Evolutionary conservation across 345 rosid species (phyloP).

Genomic region (Reutealis trisperma): DNA sequence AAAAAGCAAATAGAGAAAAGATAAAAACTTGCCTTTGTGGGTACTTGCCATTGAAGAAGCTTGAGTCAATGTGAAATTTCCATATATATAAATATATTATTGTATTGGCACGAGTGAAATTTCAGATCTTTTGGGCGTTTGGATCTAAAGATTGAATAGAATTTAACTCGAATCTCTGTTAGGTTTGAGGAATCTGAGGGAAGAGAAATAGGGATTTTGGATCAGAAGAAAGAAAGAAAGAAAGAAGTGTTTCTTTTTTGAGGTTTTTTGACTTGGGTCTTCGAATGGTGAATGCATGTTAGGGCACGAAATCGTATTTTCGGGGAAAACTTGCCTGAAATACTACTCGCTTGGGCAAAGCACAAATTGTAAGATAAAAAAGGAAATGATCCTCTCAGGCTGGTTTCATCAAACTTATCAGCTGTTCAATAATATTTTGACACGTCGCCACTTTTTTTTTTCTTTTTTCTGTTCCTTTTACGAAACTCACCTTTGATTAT

Average conservation of each 20-base stretch:
- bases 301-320: slow-evolving; percentile 18
- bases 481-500: background rate
- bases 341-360: background rate
- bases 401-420: background rate
- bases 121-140: slow-evolving; percentile 24
- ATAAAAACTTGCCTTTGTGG: slow-evolving; percentile 54
- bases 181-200: slow-evolving; percentile 31
- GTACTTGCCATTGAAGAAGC: slow-evolving; percentile 49
- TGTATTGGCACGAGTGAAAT: background rate
- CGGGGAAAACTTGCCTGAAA: background rate
- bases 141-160: slow-evolving; percentile 37
- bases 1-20: slow-evolving; percentile 44
- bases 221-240: slow-evolving; percentile 3
- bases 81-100: background rate
- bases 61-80: slow-evolving; percentile 32
- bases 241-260: background rate
- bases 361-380: background rate
- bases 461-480: background rate
- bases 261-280: slow-evolving; percentile 13
- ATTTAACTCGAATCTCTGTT: slow-evolving; percentile 40
- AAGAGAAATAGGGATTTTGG: slow-evolving; percentile 5
- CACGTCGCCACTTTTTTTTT: background rate
- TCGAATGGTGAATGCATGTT: background rate
- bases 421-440: background rate
- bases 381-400: background rate